Conservation (phyloP, 805 yeast species). For the Danielia reshetovae region DNA sequence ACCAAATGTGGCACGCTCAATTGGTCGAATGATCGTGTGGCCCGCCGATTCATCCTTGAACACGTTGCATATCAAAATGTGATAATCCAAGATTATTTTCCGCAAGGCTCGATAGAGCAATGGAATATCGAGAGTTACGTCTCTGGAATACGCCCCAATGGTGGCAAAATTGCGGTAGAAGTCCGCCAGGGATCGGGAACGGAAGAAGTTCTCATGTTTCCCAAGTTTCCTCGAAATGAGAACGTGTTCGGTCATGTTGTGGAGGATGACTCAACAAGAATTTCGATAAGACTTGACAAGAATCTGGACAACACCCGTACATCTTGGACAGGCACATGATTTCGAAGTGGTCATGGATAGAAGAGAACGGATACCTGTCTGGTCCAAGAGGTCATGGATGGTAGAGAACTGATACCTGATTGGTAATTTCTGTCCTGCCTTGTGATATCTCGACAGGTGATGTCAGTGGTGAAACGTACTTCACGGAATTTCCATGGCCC, state of each 20-base stretch:
- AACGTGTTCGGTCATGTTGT: not conserved
- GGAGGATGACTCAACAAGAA: too few species aligned
- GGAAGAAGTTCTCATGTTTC: conserved; percentile 29
- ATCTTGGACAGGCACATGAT: too few species aligned
- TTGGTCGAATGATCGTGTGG: conserved; percentile 21
- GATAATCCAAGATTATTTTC: conserved; percentile 31
- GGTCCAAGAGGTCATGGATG: too few species aligned
- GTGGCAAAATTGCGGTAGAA: conserved; percentile 33
- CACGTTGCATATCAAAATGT: conserved; percentile 29
- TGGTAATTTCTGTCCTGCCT: too few species aligned
- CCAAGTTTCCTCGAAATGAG: conserved; percentile 24
- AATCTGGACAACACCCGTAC: too few species aligned
- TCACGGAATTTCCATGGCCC: too few species aligned
- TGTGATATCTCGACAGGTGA: too few species aligned
- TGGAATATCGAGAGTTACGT: conserved; percentile 10
- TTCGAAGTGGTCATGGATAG: too few species aligned
- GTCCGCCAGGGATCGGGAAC: conserved; percentile 28
- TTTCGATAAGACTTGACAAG: too few species aligned
- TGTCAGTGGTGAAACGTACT: too few species aligned
- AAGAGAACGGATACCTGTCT: too few species aligned
- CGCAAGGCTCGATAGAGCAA: conserved; percentile 26
- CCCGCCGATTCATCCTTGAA: conserved; percentile 12
- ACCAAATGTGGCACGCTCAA: conserved; percentile 18
- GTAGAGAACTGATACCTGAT: too few species aligned
- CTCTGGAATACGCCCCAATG: conserved; percentile 27